Evolutionary conservation across 2,329 filamentous ascomycete genomes (phyloP).

Genomic region (Ceratocystis alfenasii): DNA sequence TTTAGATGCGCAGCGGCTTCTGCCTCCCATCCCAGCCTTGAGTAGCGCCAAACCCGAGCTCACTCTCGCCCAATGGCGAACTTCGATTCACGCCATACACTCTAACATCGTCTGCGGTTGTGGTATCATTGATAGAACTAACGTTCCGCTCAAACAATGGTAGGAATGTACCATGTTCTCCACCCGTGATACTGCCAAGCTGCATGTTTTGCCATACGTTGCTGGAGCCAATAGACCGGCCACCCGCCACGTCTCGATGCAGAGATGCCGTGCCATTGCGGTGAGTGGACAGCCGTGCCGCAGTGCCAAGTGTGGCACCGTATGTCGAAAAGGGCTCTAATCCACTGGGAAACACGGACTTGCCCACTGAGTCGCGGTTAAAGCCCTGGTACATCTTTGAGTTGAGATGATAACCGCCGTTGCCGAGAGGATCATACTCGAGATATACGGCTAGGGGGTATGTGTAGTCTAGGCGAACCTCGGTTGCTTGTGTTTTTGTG

Average conservation of each 20-base stretch:
- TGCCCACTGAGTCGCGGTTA: constrained; percentile 31
- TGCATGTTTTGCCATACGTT: constrained; percentile 44
- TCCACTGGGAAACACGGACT: constrained; percentile 43
- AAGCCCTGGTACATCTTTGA: constrained; percentile 34
- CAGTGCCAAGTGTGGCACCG: constrained; percentile 24
- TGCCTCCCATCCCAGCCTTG: too few species aligned
- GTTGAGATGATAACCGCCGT: constrained; percentile 26
- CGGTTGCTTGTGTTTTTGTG: background rate
- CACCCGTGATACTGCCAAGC: constrained; percentile 30
- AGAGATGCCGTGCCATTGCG: constrained; percentile 49
- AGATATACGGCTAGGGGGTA: constrained; percentile 37
- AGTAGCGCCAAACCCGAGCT: background rate
- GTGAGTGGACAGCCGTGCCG: constrained; percentile 35
- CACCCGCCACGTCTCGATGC: constrained; percentile 35
- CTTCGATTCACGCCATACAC: background rate
- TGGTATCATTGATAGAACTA: constrained; percentile 40
- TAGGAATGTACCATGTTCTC: constrained; percentile 13
- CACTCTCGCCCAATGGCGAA: background rate
- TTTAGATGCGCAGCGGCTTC: too few species aligned
- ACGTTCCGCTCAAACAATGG: constrained; percentile 49
- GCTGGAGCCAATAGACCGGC: constrained; percentile 39
- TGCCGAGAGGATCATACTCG: constrained; percentile 13
- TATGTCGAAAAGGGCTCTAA: constrained; percentile 38
- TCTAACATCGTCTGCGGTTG: constrained; percentile 36
- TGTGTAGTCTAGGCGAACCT: constrained; percentile 28